A percentile compares a stretch with the other conserved stretches of the same genome.
Conservation (phyloP, 129 eudicot species). For the Chrysanthemum seticuspe region DNA sequence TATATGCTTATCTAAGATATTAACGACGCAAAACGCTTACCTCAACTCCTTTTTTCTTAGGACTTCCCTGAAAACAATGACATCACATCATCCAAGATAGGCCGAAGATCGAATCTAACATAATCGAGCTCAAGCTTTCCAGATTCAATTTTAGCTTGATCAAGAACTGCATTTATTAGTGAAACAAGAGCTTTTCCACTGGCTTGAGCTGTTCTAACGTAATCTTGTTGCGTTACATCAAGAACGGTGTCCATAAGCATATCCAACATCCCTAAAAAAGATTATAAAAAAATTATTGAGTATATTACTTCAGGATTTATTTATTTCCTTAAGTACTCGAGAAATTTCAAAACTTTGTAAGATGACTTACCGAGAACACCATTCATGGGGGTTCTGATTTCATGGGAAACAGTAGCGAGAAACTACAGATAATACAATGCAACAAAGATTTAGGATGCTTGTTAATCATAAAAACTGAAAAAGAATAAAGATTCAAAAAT, state of each 20-base stretch:
- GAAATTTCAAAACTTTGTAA: not conserved
- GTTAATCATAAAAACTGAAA: constrained; percentile 10
- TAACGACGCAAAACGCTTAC: constrained; percentile 31
- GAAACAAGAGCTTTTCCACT: constrained; percentile 95
- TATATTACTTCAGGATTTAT: not conserved
- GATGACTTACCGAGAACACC: constrained; percentile 80
- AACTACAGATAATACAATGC: constrained; percentile 49
- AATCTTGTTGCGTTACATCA: constrained; percentile 90
- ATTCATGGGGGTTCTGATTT: constrained; percentile 97
- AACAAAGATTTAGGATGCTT: constrained; percentile 13
- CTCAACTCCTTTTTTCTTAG: constrained; percentile 89
- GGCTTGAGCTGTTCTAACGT: constrained; percentile 88
- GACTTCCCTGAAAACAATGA: constrained; percentile 93
- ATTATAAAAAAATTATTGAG: not conserved
- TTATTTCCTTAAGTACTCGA: not conserved
- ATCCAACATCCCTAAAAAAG: constrained; percentile 74
- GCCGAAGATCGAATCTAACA: constrained; percentile 65
- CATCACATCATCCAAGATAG: constrained; percentile 79
- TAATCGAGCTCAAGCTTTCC: constrained; percentile 97
- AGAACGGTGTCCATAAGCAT: constrained; percentile 88
- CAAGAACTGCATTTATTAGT: constrained; percentile 88
- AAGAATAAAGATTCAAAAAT: not conserved
- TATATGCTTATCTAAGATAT: not conserved
- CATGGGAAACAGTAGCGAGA: constrained; percentile 95
- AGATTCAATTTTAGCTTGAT: constrained; percentile 95